Percentiles rank a stretch among this genome's conserved stretches.
These are phyloP conservation scores for Filobasidium uniguttulatum DNA, from an alignment of 1,284 basidiomycete genomes.

Conservation along the genomic window DNA sequence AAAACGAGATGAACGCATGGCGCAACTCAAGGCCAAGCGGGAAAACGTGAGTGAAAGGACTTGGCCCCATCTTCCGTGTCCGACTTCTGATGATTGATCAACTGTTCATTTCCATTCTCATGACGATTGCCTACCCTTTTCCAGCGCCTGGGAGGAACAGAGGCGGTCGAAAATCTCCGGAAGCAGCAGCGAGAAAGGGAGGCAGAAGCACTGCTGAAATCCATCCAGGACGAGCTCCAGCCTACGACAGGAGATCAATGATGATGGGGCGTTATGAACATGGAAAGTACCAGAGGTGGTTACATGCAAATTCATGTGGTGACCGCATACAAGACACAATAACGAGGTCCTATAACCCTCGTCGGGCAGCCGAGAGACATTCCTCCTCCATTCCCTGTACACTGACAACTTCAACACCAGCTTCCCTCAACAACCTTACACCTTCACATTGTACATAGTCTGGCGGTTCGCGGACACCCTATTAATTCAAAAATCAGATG, in stretches of 20 bases:
- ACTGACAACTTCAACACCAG: conserved; percentile 64
- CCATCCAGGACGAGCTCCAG: conserved; percentile 1
- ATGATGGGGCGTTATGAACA: too few species aligned
- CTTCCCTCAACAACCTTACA: conserved; percentile 55
- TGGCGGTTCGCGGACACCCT: conserved; percentile 77
- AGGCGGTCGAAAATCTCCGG: conserved; percentile 22
- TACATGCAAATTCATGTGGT: too few species aligned
- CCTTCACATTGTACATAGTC: conserved; percentile 95
- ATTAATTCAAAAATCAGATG: too few species aligned
- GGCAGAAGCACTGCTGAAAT: conserved; percentile 19
- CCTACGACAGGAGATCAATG: background rate
- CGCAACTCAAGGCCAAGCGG: conserved; percentile 64
- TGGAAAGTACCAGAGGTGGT: too few species aligned
- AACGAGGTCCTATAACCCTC: too few species aligned
- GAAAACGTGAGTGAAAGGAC: conserved; percentile 41
- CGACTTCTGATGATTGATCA: background rate
- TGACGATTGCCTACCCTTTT: background rate
- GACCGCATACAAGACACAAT: too few species aligned
- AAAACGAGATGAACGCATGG: conserved; percentile 64
- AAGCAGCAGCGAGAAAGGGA: conserved; percentile 18
- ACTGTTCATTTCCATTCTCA: background rate
- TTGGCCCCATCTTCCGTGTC: background rate
- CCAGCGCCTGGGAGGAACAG: conserved; percentile 23
- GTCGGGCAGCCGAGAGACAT: conserved; percentile 62
- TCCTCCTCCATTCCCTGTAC: conserved; percentile 50